phyloP scores from a whole-genome alignment of 2,329 filamentous ascomycete species.

The Trichoderma citrinoviride region DNA sequence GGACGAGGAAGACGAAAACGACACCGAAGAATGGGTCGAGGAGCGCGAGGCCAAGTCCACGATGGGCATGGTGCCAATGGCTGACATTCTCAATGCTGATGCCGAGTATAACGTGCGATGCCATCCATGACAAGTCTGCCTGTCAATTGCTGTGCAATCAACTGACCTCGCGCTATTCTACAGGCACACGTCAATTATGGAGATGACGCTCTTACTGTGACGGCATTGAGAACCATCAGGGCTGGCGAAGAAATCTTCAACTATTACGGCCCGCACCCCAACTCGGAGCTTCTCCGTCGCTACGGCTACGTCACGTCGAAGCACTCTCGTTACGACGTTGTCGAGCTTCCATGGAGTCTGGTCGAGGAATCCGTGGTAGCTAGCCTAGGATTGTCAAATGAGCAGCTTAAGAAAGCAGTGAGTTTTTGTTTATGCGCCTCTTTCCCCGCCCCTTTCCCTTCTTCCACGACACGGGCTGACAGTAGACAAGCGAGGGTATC shows the following conservation, averaged over 20 bases:
- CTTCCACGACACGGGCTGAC: not conserved
- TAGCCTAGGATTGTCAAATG: conserved; percentile 38
- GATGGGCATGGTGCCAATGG: conserved; percentile 89
- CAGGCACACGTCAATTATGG: conserved; percentile 55
- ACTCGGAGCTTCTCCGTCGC: conserved; percentile 75
- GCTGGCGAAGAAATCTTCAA: conserved; percentile 79
- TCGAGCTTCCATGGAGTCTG: conserved; percentile 66
- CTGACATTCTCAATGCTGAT: conserved; percentile 86
- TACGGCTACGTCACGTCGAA: conserved; percentile 85
- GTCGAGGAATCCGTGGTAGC: conserved; percentile 49
- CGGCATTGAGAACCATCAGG: conserved; percentile 64
- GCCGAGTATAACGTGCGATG: conserved; percentile 74
- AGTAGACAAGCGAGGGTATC: conserved; percentile 35
- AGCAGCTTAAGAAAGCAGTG: conserved; percentile 44
- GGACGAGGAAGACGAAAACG: conserved; percentile 57
- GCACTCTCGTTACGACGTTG: conserved; percentile 77
- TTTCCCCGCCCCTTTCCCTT: not conserved
- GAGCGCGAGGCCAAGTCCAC: conserved; percentile 56
- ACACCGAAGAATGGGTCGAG: conserved; percentile 63
- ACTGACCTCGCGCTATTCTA: not conserved
- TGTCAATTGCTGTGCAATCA: not conserved
- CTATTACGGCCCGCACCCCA: conserved; percentile 82
- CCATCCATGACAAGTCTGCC: not conserved
- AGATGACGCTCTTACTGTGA: conserved; percentile 63
- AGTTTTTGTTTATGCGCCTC: conserved; percentile 28